Conservation (phyloP, 2,329 filamentous ascomycete species). For the Ceratocystis cubensis region DNA sequence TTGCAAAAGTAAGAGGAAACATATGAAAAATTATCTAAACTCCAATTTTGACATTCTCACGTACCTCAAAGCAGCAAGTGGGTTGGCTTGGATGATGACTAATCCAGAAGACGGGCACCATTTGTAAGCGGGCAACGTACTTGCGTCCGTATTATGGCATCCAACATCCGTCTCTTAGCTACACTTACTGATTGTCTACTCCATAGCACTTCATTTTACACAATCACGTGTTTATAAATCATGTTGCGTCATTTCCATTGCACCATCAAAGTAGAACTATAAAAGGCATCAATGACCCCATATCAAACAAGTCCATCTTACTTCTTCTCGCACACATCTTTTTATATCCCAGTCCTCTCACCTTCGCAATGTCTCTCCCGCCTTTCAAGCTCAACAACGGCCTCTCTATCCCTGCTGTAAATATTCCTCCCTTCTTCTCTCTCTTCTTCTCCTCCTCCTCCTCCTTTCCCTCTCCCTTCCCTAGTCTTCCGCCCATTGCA, state of each 20-base stretch:
- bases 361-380: slow-evolving; percentile 3
- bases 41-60: too few relatives aligned
- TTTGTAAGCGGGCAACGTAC: not conserved
- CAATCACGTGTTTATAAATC: not conserved
- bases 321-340: not conserved
- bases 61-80: not conserved
- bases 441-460: too few relatives aligned
- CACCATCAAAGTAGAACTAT: too few relatives aligned
- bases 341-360: not conserved
- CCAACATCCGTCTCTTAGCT: too few relatives aligned
- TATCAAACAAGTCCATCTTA: not conserved
- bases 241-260: not conserved
- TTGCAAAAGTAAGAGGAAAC: not conserved
- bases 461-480: too few relatives aligned
- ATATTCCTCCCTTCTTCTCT: slow-evolving; percentile 20
- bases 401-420: slow-evolving; percentile 56
- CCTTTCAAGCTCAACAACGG: slow-evolving; percentile 61
- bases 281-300: not conserved
- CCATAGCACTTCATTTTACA: not conserved
- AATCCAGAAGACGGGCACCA: not conserved
- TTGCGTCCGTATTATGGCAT: not conserved
- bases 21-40: too few relatives aligned
- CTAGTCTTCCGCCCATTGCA: not conserved
- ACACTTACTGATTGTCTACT: too few relatives aligned
- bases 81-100: not conserved